These are phyloP conservation scores for Mucor indicus DNA, from an alignment of 371 early-diverging fungal genomes.

Conservation along the genomic window DNA sequence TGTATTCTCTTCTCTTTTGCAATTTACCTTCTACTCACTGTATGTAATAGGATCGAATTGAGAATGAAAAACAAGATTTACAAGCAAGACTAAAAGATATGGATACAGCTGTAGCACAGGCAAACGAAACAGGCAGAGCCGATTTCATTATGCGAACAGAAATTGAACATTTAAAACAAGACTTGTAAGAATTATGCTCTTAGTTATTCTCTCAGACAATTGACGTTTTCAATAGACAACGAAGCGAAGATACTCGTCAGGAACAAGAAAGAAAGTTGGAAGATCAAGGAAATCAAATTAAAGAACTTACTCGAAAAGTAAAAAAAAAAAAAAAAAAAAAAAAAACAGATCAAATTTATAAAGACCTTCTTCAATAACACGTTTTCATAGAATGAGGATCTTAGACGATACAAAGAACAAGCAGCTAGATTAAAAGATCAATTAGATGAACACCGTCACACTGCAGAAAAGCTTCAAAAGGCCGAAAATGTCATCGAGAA, in stretches of 20 bases:
- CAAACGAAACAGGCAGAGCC: slow-evolving; percentile 75
- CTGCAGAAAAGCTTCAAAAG: slow-evolving; percentile 86
- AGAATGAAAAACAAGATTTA: slow-evolving; percentile 63
- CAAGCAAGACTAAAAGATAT: slow-evolving; percentile 65
- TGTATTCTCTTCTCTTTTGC: slow-evolving; percentile 4
- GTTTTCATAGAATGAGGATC: slow-evolving; percentile 49
- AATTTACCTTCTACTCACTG: neutral
- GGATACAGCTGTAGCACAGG: slow-evolving; percentile 65
- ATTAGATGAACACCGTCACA: slow-evolving; percentile 85
- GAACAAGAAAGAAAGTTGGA: slow-evolving; percentile 69
- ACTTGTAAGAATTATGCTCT: slow-evolving; percentile 57
- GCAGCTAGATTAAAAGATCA: slow-evolving; percentile 77
- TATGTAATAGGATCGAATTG: slow-evolving; percentile 59
- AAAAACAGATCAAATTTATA: neutral
- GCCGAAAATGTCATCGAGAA: slow-evolving; percentile 92
- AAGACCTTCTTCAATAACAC: neutral
- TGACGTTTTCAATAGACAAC: slow-evolving; percentile 43
- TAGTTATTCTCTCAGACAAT: no score
- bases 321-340: neutral
- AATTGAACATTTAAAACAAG: slow-evolving; percentile 80
- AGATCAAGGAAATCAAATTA: slow-evolving; percentile 55
- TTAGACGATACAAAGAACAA: slow-evolving; percentile 62
- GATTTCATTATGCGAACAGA: slow-evolving; percentile 86
- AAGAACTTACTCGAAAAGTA: slow-evolving; percentile 67
- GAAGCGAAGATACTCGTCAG: slow-evolving; percentile 74